Evolutionary conservation across 352 stramenopile genomes (phyloP), one percentile per base, ranked within the genome.

Genomic region (Blastocystis hominis): DNA sequence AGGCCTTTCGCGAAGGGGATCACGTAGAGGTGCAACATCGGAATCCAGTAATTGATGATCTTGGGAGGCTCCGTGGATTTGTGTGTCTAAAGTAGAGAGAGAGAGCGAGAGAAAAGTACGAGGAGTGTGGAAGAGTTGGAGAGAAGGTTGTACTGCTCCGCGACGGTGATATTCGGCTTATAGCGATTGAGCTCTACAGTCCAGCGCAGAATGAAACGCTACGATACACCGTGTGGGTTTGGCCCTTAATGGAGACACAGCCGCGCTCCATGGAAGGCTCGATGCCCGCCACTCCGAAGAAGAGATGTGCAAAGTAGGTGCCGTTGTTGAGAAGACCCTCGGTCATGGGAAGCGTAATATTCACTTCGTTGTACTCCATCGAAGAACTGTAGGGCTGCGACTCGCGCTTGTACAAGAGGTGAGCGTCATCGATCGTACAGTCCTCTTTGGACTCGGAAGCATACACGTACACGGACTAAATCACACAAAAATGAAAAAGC

Each of bases 281-380:
- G 34, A 44, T 40, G 6, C 10, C 30, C 5, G 50, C 50, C 72
- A 54, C 50, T 36, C 92, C 93, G 53, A 94, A 86, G 68, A 94
- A 95, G 72, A 95, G 92, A 90, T 96, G 93, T 62, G 92, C 93
- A 80, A 91, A 95, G 1, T 94, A 64, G 76, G 93, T 94, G 24
- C 91, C 92, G 81, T 95, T 96, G 40, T 86, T 68, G 17, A 77
- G 34, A 3, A 93, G 90, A 75, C 94, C 61, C 13, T 91, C 88
- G 84, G 94, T 92, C 56, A 94, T 89, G 34, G 87, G 87, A 75
- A 89, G 38, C 13, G 92, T 92, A 61, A 95, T 89, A 87, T 95
- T 95, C 38, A 94, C 47, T 42, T 88, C 77, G 55, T 78, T 59
- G 55, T 87, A 87, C 44, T 61, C 40, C 66, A 78, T 76, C 10